A percentile compares a stretch with the other conserved stretches of the same genome.
phyloP scores from a whole-genome alignment of 345 rosid species.

The Rhodamnia rubescens region DNA sequence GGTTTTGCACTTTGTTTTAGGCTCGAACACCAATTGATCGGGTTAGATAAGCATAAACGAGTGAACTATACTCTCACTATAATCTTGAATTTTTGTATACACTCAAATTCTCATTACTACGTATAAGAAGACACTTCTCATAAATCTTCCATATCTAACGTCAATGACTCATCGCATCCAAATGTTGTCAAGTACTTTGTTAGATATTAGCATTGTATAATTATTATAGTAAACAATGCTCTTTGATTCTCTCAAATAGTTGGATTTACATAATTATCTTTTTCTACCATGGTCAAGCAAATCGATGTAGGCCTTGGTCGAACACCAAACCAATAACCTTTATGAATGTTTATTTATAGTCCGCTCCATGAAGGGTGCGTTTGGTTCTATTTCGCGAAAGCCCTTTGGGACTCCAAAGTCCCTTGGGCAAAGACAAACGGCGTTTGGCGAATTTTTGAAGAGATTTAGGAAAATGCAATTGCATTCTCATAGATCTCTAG shows the following conservation, averaged over 20 bases:
- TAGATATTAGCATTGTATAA: background rate
- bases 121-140: background rate
- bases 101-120: background rate
- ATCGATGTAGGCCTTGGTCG: background rate
- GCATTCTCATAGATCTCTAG: too few relatives aligned
- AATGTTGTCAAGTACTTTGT: background rate
- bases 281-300: background rate
- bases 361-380: too few relatives aligned
- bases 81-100: background rate
- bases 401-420: too few relatives aligned
- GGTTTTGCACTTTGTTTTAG: background rate
- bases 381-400: too few relatives aligned
- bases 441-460: too few relatives aligned
- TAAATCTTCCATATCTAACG: rapidly evolving
- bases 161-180: background rate
- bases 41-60: rapidly evolving
- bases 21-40: background rate
- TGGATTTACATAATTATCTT: background rate
- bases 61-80: background rate
- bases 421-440: too few relatives aligned
- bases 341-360: background rate
- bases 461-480: too few relatives aligned
- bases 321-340: background rate
- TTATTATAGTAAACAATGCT: background rate
- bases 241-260: background rate